phyloP scores from a whole-genome alignment of 148 eudicot genomes.

The Nepenthes mirabilis region DNA sequence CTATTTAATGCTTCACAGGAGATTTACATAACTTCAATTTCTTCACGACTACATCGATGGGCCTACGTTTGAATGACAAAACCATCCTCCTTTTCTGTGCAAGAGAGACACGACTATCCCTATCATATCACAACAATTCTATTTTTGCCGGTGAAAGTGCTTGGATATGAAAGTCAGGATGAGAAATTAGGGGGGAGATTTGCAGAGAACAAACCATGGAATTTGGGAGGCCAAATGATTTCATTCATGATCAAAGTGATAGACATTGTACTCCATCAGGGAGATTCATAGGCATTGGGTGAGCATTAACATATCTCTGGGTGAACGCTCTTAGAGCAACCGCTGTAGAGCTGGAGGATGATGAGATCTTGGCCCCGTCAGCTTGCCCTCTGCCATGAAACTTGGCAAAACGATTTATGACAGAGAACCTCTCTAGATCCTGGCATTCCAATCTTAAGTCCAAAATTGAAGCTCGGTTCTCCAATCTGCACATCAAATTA shows the following conservation, averaged over 20 bases:
- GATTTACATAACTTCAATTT: too few relatives aligned
- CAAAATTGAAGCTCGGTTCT: conserved; percentile 17
- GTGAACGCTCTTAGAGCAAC: conserved; percentile 11
- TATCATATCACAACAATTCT: too few relatives aligned
- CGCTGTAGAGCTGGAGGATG: conserved; percentile 15
- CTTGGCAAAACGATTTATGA: conserved; percentile 48
- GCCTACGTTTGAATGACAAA: too few relatives aligned
- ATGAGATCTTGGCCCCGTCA: conserved; percentile 13
- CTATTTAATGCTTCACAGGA: too few relatives aligned
- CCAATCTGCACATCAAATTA: conserved; percentile 29
- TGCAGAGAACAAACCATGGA: neutral
- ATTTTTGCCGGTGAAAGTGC: too few relatives aligned
- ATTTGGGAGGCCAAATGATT: neutral
- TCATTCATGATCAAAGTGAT: conserved; percentile 26
- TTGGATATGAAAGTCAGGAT: neutral
- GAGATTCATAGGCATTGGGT: conserved; percentile 31
- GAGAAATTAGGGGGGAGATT: neutral
- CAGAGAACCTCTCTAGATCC: conserved; percentile 42
- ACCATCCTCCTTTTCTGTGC: too few relatives aligned
- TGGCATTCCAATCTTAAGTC: conserved; percentile 31
- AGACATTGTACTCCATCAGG: conserved; percentile 38
- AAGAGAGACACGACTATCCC: too few relatives aligned
- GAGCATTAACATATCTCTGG: conserved; percentile 31
- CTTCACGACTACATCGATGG: too few relatives aligned
- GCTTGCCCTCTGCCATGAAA: conserved; percentile 26